A percentile compares a stretch with the other conserved stretches of the same genome.
Conservation (phyloP, 148 eudicot species). For the Rhododendron simsii region DNA sequence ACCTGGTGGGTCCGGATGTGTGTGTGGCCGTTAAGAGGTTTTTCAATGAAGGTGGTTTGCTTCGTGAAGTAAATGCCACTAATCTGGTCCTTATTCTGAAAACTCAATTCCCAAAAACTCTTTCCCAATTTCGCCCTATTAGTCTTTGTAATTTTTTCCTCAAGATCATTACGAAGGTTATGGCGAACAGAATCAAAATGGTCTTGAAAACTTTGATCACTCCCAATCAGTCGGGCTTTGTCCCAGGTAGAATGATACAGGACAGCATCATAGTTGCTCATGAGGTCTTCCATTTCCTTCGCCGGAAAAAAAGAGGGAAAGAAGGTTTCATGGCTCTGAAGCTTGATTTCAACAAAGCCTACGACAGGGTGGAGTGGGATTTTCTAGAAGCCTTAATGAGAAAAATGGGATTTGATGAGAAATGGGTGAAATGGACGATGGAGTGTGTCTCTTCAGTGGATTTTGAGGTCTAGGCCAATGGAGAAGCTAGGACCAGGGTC, state of each 20-base stretch:
- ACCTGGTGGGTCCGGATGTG: not conserved
- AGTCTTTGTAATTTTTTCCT: not conserved
- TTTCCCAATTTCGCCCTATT: not conserved
- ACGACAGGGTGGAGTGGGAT: not conserved
- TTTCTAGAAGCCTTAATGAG: not conserved
- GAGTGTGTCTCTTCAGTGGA: too few relatives aligned
- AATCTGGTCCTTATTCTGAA: not conserved
- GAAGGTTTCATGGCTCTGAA: not conserved
- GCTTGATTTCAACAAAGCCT: not conserved
- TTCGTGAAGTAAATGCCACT: not conserved
- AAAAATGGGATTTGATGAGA: not conserved
- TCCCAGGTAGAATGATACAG: not conserved
- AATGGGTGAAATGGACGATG: too few relatives aligned
- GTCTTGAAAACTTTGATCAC: too few relatives aligned
- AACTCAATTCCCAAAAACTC: too few relatives aligned
- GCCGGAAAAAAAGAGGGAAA: not conserved
- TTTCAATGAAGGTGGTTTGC: not conserved
- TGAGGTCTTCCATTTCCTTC: not conserved
- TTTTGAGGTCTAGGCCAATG: too few relatives aligned
- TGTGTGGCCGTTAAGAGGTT: fast-evolving
- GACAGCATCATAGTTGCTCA: not conserved
- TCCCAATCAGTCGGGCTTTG: not conserved
- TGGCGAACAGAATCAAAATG: not conserved
- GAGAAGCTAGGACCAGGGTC: too few relatives aligned
- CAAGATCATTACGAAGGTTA: not conserved